Percentiles rank a stretch among this genome's conserved stretches.
Conservation (phyloP, 1,284 basidiomycete genomes). For the Pyrrhoderma lamaoense region DNA sequence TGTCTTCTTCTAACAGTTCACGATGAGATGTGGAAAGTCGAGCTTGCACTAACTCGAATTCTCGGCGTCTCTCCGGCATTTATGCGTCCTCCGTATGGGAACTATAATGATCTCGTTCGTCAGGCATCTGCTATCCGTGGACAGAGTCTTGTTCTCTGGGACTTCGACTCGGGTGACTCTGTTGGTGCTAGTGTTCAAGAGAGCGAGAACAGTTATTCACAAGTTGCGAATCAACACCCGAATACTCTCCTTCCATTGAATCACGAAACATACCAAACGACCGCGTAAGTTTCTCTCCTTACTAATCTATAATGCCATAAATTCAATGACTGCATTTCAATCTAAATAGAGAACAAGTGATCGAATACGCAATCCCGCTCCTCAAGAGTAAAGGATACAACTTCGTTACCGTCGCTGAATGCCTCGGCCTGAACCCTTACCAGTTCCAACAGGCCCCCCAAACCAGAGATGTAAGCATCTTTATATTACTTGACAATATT, state of each 20-base stretch:
- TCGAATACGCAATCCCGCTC: constrained; percentile 23
- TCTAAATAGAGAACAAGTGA: constrained; percentile 14
- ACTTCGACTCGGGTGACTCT: constrained; percentile 37
- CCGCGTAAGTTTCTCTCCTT: constrained; percentile 26
- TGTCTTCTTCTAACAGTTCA: constrained; percentile 24
- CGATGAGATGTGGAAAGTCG: constrained; percentile 35
- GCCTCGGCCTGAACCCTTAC: constrained; percentile 31
- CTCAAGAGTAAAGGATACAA: constrained; percentile 30
- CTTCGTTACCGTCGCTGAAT: constrained; percentile 41
- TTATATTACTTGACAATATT: not conserved
- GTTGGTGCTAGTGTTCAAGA: constrained; percentile 28
- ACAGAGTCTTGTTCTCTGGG: constrained; percentile 35
- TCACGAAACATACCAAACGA: constrained; percentile 36
- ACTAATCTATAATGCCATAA: not conserved
- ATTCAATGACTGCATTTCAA: not conserved
- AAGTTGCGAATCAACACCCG: constrained; percentile 28
- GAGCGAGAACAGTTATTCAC: constrained; percentile 28
- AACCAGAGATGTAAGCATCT: constrained; percentile 13
- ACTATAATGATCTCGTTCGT: constrained; percentile 42
- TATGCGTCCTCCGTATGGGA: constrained; percentile 43
- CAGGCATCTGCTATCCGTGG: constrained; percentile 35
- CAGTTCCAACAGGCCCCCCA: constrained; percentile 1
- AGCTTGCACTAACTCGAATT: constrained; percentile 43
- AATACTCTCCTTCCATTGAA: constrained; percentile 37
- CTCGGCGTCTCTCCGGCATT: constrained; percentile 40